Percentiles rank a stretch among this genome's conserved stretches.
Evolutionary conservation across 108 stramenopile genomes (phyloP).

Genomic region (Phaeodactylum tricornutum): DNA sequence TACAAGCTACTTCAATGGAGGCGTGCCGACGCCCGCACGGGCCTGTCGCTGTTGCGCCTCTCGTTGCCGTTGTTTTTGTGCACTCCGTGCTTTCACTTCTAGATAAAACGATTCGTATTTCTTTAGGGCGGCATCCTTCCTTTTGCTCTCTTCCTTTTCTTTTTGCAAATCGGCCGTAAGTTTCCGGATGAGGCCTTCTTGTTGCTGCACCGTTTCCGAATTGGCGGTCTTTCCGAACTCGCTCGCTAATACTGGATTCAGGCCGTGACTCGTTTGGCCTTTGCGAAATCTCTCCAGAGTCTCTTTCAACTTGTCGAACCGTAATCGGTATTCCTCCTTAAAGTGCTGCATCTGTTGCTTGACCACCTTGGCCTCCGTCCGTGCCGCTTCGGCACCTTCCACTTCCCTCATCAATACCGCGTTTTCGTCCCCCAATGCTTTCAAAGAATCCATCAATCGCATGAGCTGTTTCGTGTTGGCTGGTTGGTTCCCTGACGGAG

Average conservation of each 20-base stretch:
- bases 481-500: conserved; percentile 10
- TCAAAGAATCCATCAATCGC: conserved; percentile 75
- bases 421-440: conserved; percentile 80
- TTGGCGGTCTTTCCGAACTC: conserved; percentile 29
- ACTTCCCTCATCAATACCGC: conserved; percentile 69
- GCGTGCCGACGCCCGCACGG: no score
- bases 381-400: conserved; percentile 62
- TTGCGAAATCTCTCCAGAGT: conserved; percentile 57
- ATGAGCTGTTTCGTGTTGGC: conserved; percentile 76
- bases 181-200: conserved; percentile 72
- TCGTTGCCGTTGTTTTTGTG: conserved; percentile 65
- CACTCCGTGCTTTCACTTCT: conserved; percentile 80
- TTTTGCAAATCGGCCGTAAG: conserved; percentile 64
- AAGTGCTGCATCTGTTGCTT: conserved; percentile 64
- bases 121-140: conserved; percentile 71
- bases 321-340: conserved; percentile 51
- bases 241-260: conserved; percentile 8
- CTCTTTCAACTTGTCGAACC: conserved; percentile 49
- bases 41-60: conserved; percentile 9
- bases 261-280: conserved; percentile 25
- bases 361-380: conserved; percentile 65
- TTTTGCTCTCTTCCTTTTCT: conserved; percentile 75
- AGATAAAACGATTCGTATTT: conserved; percentile 84
- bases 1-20: no score
- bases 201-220: conserved; percentile 38